Base-by-base conservation (phyloP, 805 yeast species). In the Saturnispora bothae region DNA sequence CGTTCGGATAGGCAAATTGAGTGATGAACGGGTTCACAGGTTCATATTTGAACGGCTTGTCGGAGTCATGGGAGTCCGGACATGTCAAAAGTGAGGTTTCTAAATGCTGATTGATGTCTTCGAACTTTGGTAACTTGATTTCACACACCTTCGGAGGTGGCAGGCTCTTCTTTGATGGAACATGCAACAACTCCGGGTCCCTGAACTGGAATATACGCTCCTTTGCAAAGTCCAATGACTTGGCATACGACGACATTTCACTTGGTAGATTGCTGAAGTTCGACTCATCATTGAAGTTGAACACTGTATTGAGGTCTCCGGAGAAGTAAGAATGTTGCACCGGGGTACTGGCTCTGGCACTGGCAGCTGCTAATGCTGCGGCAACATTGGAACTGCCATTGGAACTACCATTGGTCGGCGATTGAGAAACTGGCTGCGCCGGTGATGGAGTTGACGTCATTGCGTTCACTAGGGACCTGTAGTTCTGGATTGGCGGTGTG, bases 61-160 rank as follows among this genome's bases (percentile, higher is more conserved):
- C 96, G 2, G 94, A 79, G 55, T 89, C 94, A 42, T 78, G 71
- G 1, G 97, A 83, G 60, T 92, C 97, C 0, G 98, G 97, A 56
- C 96, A 85, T 51, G 83, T 82, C 48, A 83, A 64, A 42, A 84
- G 65, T 3, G 96, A 86, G 1, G 81, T 71, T 54, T 84, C 94
- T 47, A 89, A 64, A 48, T 73, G 64, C 41, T 68, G 68, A 35
- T 71, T 62, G 18, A 83, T 75, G 3, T 71, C 55, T 21, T 66
- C 66, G 43, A 73, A 63, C 14, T 77, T 65, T 20, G 73, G 65
- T 18, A 83, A 80, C 37, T 69, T 65, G 55, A 27, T 74, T 54
- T 31, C 81, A 38, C 34, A 27, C 13, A 26, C 22, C 12, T 14
- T 19, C 25, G 29, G 38, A 22, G 34, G 43, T 15, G 33, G 36